Conservation (phyloP, 2,329 filamentous ascomycete species). For the Scytalidium sp. region DNA sequence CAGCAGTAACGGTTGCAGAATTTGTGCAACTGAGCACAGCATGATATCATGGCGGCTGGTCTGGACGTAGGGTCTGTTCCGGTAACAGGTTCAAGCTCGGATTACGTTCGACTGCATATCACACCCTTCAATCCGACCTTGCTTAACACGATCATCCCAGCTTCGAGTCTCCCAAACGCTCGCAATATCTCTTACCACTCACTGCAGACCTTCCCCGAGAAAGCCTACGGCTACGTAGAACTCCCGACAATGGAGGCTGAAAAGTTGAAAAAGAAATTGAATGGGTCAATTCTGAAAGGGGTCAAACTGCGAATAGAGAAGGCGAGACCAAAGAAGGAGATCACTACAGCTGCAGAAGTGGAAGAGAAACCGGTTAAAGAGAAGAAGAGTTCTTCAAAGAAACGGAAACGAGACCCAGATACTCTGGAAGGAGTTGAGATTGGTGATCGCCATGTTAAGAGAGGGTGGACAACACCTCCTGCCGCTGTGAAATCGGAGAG, state of each 20-base stretch:
- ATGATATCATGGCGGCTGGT: not conserved
- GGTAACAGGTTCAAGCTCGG: slow-evolving; percentile 1
- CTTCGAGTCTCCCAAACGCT: slow-evolving; percentile 62
- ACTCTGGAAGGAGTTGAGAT: slow-evolving; percentile 69
- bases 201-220: slow-evolving; percentile 85
- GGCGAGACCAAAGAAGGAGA: slow-evolving; percentile 62
- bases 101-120: slow-evolving; percentile 71
- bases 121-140: slow-evolving; percentile 78
- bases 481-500: slow-evolving; percentile 42
- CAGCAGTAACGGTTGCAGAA: not conserved
- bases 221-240: slow-evolving; percentile 85
- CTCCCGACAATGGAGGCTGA: slow-evolving; percentile 78
- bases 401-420: slow-evolving; percentile 45
- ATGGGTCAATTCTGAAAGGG: slow-evolving; percentile 82
- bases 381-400: slow-evolving; percentile 43
- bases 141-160: slow-evolving; percentile 67
- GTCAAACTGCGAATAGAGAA: slow-evolving; percentile 81
- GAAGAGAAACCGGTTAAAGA: slow-evolving; percentile 37
- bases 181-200: slow-evolving; percentile 85
- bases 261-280: slow-evolving; percentile 87
- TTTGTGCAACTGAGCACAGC: not conserved
- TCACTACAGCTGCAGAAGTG: slow-evolving; percentile 25
- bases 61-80: not conserved
- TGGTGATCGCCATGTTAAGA: slow-evolving; percentile 41
- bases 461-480: slow-evolving; percentile 46